phyloP scores from a whole-genome alignment of 2,329 filamentous ascomycete genomes.

The Fusarium dlaminii region DNA sequence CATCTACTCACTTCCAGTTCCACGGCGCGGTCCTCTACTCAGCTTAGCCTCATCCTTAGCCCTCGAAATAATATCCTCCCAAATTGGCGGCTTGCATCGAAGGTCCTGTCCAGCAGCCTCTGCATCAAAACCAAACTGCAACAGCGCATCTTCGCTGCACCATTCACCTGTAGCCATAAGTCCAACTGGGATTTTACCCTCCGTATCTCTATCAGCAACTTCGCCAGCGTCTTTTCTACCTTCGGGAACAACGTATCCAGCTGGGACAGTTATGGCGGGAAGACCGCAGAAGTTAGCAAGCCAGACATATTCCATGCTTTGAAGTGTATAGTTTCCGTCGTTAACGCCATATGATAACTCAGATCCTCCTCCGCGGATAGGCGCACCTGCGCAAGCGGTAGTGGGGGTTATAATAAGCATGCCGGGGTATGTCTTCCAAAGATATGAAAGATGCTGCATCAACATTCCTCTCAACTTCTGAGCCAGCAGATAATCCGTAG shows the following conservation, averaged over 20 bases:
- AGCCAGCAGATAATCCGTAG: slow-evolving; percentile 73
- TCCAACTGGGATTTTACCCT: slow-evolving; percentile 60
- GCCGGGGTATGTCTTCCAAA: slow-evolving; percentile 73
- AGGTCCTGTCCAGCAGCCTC: slow-evolving; percentile 49
- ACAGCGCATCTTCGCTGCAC: slow-evolving; percentile 59
- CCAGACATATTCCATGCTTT: slow-evolving; percentile 62
- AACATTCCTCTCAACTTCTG: slow-evolving; percentile 75
- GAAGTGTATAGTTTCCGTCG: slow-evolving; percentile 57
- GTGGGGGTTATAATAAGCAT: slow-evolving; percentile 78
- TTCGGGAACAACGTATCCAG: slow-evolving; percentile 55
- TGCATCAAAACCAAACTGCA: slow-evolving; percentile 59
- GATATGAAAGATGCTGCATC: slow-evolving; percentile 74
- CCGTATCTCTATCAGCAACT: slow-evolving; percentile 45
- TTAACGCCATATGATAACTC: slow-evolving; percentile 55
- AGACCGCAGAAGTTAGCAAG: slow-evolving; percentile 61
- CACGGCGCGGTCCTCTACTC: not conserved
- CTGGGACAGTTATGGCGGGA: slow-evolving; percentile 57
- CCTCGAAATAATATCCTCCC: slow-evolving; percentile 29
- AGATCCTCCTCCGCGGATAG: slow-evolving; percentile 46
- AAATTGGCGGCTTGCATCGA: slow-evolving; percentile 25
- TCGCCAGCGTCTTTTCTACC: slow-evolving; percentile 43
- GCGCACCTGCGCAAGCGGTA: slow-evolving; percentile 60
- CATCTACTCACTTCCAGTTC: not conserved
- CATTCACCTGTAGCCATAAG: slow-evolving; percentile 66
- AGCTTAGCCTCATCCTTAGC: slow-evolving; percentile 13